Conservation (phyloP, 2,329 filamentous ascomycete species). For the Penicillium hordei region DNA sequence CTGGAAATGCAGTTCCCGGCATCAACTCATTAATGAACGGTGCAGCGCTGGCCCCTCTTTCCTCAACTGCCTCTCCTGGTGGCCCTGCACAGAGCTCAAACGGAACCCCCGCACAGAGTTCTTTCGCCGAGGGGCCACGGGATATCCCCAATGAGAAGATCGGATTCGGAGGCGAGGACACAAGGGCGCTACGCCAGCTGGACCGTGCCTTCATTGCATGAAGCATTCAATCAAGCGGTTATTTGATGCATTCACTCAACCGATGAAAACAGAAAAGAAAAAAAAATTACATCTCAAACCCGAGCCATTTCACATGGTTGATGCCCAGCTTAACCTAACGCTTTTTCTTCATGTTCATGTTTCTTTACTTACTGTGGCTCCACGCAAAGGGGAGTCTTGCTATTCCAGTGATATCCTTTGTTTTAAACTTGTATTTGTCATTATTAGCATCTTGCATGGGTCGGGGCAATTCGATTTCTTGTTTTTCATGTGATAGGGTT, state of each 20-base stretch:
- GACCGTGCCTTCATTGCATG: conserved; percentile 54
- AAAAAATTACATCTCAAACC: not conserved
- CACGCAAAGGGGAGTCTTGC: conserved; percentile 9
- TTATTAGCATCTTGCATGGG: conserved; percentile 27
- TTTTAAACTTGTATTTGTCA: conserved; percentile 10
- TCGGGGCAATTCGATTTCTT: conserved; percentile 19
- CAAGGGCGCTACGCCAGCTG: conserved; percentile 64
- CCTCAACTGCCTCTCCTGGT: conserved; percentile 26
- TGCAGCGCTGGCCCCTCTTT: conserved; percentile 28
- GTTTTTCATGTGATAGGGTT: conserved; percentile 14
- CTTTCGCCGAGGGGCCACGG: conserved; percentile 44
- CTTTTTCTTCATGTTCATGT: conserved; percentile 4
- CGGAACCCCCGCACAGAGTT: conserved; percentile 2
- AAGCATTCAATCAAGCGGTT: not conserved
- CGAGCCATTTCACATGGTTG: not conserved
- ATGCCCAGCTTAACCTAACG: not conserved
- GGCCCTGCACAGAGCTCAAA: conserved; percentile 20
- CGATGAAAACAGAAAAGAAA: not conserved
- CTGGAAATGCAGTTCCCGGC: conserved; percentile 52
- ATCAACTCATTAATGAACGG: conserved; percentile 51
- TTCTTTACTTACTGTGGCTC: conserved; percentile 1
- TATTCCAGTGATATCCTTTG: conserved; percentile 23
- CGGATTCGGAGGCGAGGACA: conserved; percentile 61
- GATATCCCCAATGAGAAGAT: conserved; percentile 59
- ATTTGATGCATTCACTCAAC: not conserved